phyloP scores from a whole-genome alignment of 2,329 filamentous ascomycete genomes.

The Curvularia sp. region DNA sequence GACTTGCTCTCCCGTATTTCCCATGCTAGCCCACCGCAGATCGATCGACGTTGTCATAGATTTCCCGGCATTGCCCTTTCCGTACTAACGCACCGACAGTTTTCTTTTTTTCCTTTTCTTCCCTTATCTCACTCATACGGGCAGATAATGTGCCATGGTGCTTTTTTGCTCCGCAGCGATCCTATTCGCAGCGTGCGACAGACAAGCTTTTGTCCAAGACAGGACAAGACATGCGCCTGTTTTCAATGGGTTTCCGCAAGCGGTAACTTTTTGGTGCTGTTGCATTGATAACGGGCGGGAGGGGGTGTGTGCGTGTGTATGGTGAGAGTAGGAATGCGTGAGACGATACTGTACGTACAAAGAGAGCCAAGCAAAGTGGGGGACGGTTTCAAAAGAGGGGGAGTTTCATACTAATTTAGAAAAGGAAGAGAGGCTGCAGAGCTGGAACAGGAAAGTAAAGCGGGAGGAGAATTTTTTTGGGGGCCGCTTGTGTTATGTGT shows the following conservation, averaged over 20 bases:
- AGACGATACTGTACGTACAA: background rate
- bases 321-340: background rate
- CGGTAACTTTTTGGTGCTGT: background rate
- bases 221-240: slow-evolving; percentile 19
- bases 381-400: background rate
- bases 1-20: no score
- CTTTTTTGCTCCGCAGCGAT: background rate
- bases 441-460: background rate
- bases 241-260: slow-evolving; percentile 1
- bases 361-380: background rate
- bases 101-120: no score
- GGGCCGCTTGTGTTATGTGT: background rate
- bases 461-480: background rate
- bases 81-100: no score
- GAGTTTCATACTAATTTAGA: background rate
- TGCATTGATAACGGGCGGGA: background rate
- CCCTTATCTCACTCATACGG: no score
- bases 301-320: background rate
- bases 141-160: no score
- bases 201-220: slow-evolving; percentile 1
- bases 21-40: no score
- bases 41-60: no score
- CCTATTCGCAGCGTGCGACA: background rate
- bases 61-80: no score
- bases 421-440: background rate